phyloP scores from a whole-genome alignment of 1,284 basidiomycete species.

The Ganoderma multipileum region DNA sequence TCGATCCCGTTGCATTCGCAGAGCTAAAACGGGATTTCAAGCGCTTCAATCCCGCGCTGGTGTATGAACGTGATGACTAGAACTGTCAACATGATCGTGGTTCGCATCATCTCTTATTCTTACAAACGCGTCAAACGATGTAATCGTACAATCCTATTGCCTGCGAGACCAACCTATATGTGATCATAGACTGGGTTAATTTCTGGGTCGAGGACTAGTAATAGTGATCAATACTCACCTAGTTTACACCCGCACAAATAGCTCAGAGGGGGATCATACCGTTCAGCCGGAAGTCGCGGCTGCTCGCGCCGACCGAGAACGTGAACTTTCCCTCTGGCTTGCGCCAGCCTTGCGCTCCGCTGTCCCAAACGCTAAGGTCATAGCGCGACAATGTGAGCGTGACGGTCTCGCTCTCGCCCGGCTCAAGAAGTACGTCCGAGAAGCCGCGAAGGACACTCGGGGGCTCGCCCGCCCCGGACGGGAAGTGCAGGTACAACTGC shows the following conservation, averaged over 20 bases:
- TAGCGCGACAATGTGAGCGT: constrained; percentile 49
- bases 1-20: constrained; percentile 23
- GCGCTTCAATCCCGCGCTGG: constrained; percentile 17
- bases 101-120: too few relatives aligned
- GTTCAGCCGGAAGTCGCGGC: constrained; percentile 47
- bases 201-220: too few relatives aligned
- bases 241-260: too few relatives aligned
- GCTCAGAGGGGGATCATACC: constrained; percentile 34
- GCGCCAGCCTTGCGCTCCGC: constrained; percentile 56
- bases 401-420: constrained; percentile 44
- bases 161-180: too few relatives aligned
- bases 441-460: constrained; percentile 55
- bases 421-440: constrained; percentile 46
- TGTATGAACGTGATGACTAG: too few relatives aligned
- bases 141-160: too few relatives aligned
- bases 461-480: constrained; percentile 46
- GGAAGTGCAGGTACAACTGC: constrained; percentile 54
- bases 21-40: constrained; percentile 21
- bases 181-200: too few relatives aligned
- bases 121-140: too few relatives aligned
- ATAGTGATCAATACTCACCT: too few relatives aligned
- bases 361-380: constrained; percentile 56
- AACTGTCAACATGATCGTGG: too few relatives aligned
- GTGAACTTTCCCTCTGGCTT: constrained; percentile 52
- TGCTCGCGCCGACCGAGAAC: constrained; percentile 58